Base-by-base conservation (phyloP, 1,139 yeast species). In the Yamadazyma spencermartinsiae region DNA sequence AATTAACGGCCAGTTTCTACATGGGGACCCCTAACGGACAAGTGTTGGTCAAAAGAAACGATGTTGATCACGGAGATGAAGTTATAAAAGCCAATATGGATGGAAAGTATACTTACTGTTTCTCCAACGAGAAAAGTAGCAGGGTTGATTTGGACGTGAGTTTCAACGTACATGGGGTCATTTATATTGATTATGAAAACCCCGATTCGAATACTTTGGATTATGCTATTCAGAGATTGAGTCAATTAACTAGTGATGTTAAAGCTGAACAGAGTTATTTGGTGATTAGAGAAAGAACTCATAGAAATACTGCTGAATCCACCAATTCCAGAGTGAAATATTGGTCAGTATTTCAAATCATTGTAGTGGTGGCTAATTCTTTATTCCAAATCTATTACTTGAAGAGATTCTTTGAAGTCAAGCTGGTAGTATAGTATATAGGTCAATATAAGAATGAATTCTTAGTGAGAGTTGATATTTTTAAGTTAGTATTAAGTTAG, bases 241-340 rank as follows among this genome's bases (percentile, higher is more conserved):
- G 82, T 48, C 87, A 86, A 48, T 72, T 87, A 54, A 83, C 95
- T 34, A 80, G 80, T 51, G 96, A 88, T 55, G 89, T 92, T 46
- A 86, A 85, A 66, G 94, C 90, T 51, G 98, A 92, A 68, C 94
- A 85, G 59, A 80, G 88, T 50, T 92, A 92, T 68, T 83, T 92
- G 56, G 95, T 89, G 35, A 89, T 92, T 45, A 83, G 98, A 67
- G 98, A 92, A 68, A 83, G 98, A 68, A 86, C 95, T 24, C 98
- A 92, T 66, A 86, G 98, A 76, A 92, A 92, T 68, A 92, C 98
- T 13, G 98, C 98, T 6, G 98, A 92, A 68, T 85, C 95, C 20
- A 92, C 98, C 37, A 92, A 92, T 65, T 84, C 95, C 41, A 82
- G 98, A 59, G 98, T 92, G 54, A 92, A 92, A 68, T 92, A 95